Evolutionary conservation across 1,284 basidiomycete species (phyloP), one percentile per base, ranked within the genome.

Genomic region (Malassezia yamatoensis): DNA sequence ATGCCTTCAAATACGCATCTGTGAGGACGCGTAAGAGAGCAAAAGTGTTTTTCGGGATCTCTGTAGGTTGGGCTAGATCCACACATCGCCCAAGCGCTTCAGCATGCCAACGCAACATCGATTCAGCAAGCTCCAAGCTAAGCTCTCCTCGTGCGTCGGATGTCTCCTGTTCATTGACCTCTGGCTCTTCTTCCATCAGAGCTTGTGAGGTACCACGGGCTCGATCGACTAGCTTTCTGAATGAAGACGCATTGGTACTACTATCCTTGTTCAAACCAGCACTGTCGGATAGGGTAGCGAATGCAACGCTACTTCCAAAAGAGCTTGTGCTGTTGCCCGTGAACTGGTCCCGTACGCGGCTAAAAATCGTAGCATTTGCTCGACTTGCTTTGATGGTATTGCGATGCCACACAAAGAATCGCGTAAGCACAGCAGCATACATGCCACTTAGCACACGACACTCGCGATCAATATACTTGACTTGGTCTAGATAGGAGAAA

Each of bases 391-490:
- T 58, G 51, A 58, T 48, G 24, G 51, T 44, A 11, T 39, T 41
- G 24, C 44, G 89, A 77, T 98, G 94, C 76, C 87, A 96, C 54
- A 85, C 82, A 8, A 88, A 85, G 76, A 94, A 98, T 54, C 80
- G 79, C 18, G 80, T 77, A 35, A 98, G 78, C 61, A 88, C 81
- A 15, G 78, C 81, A 2, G 84, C 82, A 68, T 93, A 98, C 6
- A 96, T 80, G 51, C 87, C 83, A 0, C 84, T 83, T 46, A 98
- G 76, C 70, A 85, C 90, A 75, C 85, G 88, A 65, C 83, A 87
- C 78, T 99, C 94, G 35, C 83, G 83, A 68, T 98, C 94, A 5
- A 98, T 80, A 72, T 98, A 98, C 57, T 90, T 81, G 54, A 84
- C 83, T 2, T 88, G 89, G 49, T 76, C 91, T 5, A 86, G 86